These are phyloP conservation scores for Phytophthora pini DNA, from an alignment of 352 stramenopile species.

Conservation along the genomic window DNA sequence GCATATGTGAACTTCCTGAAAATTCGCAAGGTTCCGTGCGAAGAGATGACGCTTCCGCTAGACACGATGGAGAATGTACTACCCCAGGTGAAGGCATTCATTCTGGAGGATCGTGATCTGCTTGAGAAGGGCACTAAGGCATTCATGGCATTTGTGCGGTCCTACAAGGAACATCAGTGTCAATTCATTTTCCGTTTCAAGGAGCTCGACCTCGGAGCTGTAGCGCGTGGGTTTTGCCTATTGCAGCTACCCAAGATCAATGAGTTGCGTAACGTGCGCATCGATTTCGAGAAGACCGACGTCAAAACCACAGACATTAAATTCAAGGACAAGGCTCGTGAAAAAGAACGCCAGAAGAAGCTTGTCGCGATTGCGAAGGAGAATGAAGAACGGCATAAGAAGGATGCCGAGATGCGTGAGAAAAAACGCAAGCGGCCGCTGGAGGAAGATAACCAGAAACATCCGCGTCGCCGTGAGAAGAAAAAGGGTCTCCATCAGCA, in stretches of 20 bases:
- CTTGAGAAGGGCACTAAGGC: conserved; percentile 98
- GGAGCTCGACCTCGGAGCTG: conserved; percentile 94
- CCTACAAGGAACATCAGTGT: conserved; percentile 99
- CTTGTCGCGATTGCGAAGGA: conserved; percentile 80
- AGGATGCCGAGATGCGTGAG: conserved; percentile 53
- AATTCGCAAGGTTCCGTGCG: conserved; percentile 94
- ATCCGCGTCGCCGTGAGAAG: conserved; percentile 90
- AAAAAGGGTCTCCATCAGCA: conserved; percentile 96
- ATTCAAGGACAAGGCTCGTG: conserved; percentile 96
- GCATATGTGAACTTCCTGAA: conserved; percentile 97
- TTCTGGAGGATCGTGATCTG: conserved; percentile 95
- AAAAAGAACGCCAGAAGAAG: conserved; percentile 97
- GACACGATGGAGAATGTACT: conserved; percentile 85
- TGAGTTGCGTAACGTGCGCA: conserved; percentile 79
- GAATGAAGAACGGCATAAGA: conserved; percentile 73
- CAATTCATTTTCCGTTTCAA: conserved; percentile 99
- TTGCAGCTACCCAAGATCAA: conserved; percentile 90
- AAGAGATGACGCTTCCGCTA: conserved; percentile 73
- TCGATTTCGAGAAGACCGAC: conserved; percentile 87
- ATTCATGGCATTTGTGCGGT: conserved; percentile 98
- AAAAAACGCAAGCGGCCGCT: conserved; percentile 67
- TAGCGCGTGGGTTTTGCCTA: conserved; percentile 89
- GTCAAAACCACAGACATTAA: conserved; percentile 94
- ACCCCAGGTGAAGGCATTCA: conserved; percentile 88
- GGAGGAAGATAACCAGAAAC: conserved; percentile 70